Percentiles rank a stretch among this genome's conserved stretches.
phyloP scores from a whole-genome alignment of 2,329 filamentous ascomycete genomes.

The Trichoderma arundinaceum region DNA sequence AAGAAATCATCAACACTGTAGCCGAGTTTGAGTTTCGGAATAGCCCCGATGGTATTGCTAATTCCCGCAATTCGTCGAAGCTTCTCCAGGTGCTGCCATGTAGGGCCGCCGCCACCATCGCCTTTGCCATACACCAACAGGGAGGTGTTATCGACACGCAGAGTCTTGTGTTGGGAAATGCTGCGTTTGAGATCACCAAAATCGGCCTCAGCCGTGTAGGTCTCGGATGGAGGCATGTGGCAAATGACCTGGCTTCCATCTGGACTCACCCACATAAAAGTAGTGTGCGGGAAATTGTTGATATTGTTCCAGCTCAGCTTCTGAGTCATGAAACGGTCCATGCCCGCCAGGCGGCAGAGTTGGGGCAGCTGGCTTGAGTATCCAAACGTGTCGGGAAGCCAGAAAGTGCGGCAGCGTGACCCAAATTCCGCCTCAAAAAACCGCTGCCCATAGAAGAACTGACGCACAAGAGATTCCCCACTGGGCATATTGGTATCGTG shows the following conservation, averaged over 20 bases:
- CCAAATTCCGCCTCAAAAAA: constrained; percentile 96
- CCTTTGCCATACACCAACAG: constrained; percentile 95
- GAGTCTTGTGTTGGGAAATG: constrained; percentile 88
- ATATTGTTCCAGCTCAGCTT: constrained; percentile 99
- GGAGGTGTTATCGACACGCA: constrained; percentile 90
- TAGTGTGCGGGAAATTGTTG: constrained; percentile 98
- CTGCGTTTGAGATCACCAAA: constrained; percentile 94
- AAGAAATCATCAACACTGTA: constrained; percentile 95
- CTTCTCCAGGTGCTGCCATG: constrained; percentile 93
- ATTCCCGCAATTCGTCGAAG: constrained; percentile 89
- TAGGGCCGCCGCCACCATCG: constrained; percentile 93
- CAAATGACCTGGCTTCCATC: constrained; percentile 97
- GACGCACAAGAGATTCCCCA: constrained; percentile 89
- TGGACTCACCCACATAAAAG: constrained; percentile 96
- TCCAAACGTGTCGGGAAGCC: constrained; percentile 97
- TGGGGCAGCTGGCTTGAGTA: constrained; percentile 96
- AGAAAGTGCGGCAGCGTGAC: constrained; percentile 86
- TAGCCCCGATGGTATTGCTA: constrained; percentile 77
- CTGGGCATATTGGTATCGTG: constrained; percentile 98
- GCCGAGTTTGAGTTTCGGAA: constrained; percentile 89
- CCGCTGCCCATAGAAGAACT: constrained; percentile 94
- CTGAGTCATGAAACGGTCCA: constrained; percentile 96
- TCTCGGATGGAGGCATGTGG: constrained; percentile 95
- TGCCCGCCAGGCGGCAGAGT: constrained; percentile 89
- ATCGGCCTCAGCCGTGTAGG: constrained; percentile 91